These are phyloP conservation scores for Yamadazyma paraphyllophila DNA, from an alignment of 805 yeast species.

Conservation along the genomic window DNA sequence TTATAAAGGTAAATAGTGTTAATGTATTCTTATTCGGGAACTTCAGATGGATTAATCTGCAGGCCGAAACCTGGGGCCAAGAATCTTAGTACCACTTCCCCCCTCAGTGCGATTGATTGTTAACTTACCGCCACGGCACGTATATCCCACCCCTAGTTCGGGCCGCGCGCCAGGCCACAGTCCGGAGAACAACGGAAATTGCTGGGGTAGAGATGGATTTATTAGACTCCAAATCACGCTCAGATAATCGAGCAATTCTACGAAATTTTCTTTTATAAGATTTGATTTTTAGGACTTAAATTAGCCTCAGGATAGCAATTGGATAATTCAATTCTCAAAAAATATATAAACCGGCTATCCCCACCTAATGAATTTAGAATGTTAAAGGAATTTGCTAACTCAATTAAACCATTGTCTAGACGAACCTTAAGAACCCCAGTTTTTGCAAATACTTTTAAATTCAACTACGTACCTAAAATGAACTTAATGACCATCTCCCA, in stretches of 20 bases:
- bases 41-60: no score
- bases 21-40: not conserved
- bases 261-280: constrained; percentile 1
- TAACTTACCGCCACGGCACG: not conserved
- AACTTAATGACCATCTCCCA: constrained; percentile 52
- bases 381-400: constrained; percentile 4
- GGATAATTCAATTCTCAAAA: not conserved
- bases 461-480: constrained; percentile 25
- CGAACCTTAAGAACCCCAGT: constrained; percentile 1
- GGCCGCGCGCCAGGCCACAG: constrained; percentile 1
- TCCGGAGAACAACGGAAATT: constrained; percentile 5
- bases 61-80: not conserved
- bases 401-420: constrained; percentile 5
- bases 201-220: constrained; percentile 3
- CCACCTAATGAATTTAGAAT: constrained; percentile 3
- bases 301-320: constrained; percentile 1
- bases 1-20: constrained; percentile 9
- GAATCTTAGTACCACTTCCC: not conserved
- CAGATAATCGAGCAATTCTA: constrained; percentile 4
- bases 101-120: not conserved
- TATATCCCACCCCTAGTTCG: not conserved
- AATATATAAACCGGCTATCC: not conserved
- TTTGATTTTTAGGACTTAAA: not conserved
- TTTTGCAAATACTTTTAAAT: not conserved
- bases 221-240: not conserved